Percentiles rank a stretch among this genome's conserved stretches.
These are phyloP conservation scores for Botryobasidium botryosum DNA, from an alignment of 768 basidiomycete genomes.

Conservation along the genomic window DNA sequence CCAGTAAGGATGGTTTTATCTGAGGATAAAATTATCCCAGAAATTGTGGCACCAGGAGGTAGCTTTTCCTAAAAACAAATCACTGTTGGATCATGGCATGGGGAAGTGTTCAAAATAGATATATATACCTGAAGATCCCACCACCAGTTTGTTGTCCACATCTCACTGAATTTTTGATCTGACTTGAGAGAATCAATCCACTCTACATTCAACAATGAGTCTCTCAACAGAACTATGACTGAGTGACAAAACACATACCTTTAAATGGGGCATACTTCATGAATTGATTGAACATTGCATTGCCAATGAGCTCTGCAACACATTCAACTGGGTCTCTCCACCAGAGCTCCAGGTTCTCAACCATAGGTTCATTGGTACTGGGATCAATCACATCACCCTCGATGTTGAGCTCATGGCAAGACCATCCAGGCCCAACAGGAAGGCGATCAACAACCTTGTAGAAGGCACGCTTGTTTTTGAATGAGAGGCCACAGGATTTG, in stretches of 20 bases:
- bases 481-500: not conserved
- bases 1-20: conserved; percentile 8
- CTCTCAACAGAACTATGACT: too few species aligned
- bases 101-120: not conserved
- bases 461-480: not conserved
- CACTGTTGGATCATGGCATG: not conserved
- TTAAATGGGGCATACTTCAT: conserved; percentile 20
- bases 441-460: not conserved
- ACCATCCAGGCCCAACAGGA: not conserved
- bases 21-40: conserved; percentile 4
- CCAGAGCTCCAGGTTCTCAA: conserved; percentile 15
- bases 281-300: conserved; percentile 17
- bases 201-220: conserved; percentile 18
- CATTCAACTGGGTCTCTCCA: conserved; percentile 16
- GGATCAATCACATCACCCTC: not conserved
- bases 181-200: conserved; percentile 9
- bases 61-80: not conserved
- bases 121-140: conserved; percentile 5
- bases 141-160: conserved; percentile 8
- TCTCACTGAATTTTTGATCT: conserved; percentile 15
- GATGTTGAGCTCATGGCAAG: not conserved
- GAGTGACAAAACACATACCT: too few species aligned
- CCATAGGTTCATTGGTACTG: not conserved
- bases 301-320: conserved; percentile 17
- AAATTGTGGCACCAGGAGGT: conserved; percentile 2